phyloP scores from a whole-genome alignment of 208 protist species.

The Trypanosoma cruzi region DNA sequence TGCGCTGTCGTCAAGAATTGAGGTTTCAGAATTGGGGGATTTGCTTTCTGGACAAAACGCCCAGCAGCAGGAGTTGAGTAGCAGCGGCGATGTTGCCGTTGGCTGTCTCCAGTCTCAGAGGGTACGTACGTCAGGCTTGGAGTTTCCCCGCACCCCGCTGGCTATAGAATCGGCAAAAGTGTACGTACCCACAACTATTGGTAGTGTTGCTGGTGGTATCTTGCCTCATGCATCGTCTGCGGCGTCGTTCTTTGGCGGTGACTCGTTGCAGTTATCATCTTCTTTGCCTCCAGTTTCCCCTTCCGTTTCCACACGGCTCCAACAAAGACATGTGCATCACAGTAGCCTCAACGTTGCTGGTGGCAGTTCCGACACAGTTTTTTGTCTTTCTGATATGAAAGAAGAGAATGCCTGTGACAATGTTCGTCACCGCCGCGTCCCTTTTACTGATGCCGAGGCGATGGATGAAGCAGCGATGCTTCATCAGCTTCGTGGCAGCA shows the following conservation, averaged over 20 bases:
- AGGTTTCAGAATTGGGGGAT: neutral
- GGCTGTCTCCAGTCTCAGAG: neutral
- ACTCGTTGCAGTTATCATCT: neutral
- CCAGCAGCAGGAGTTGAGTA: neutral
- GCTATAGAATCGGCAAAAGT: neutral
- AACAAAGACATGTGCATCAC: neutral
- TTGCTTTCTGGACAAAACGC: neutral
- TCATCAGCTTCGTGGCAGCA: constrained; percentile 45
- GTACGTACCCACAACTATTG: neutral
- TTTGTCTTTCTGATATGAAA: neutral
- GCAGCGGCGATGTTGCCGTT: neutral
- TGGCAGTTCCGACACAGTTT: neutral
- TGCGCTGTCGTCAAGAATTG: neutral
- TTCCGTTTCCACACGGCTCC: neutral
- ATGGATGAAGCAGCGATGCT: constrained; percentile 47
- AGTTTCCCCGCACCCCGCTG: constrained; percentile 20
- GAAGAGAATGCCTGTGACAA: constrained; percentile 13
- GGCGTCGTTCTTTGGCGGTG: neutral
- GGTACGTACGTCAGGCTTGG: neutral
- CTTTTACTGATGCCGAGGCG: constrained; percentile 48
- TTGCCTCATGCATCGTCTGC: neutral
- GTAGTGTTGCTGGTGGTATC: neutral
- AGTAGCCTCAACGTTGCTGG: neutral
- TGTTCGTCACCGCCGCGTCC: constrained; percentile 58
- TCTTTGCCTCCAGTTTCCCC: neutral